phyloP scores from a whole-genome alignment of 169 alveolate species.

The Plasmodium chabaudi region DNA sequence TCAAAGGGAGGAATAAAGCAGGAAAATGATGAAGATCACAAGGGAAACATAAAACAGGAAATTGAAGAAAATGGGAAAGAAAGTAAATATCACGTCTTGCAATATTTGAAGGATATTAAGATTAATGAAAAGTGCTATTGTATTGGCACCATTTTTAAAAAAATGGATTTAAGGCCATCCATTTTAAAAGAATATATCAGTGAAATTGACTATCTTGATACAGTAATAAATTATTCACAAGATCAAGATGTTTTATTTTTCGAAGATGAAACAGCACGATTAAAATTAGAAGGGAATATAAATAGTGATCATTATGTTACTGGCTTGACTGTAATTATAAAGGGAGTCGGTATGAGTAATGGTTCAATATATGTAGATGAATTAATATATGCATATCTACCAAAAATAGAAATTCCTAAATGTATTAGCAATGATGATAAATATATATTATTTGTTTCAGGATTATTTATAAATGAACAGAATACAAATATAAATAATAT shows the following conservation, averaged over 20 bases:
- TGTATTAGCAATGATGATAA: constrained; percentile 54
- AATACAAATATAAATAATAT: constrained; percentile 29
- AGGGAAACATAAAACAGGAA: not conserved
- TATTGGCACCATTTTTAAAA: constrained; percentile 81
- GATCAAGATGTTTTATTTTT: constrained; percentile 58
- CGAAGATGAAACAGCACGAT: constrained; percentile 74
- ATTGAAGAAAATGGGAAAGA: not conserved
- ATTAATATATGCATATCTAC: constrained; percentile 58
- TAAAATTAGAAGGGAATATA: constrained; percentile 74
- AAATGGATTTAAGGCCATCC: constrained; percentile 81
- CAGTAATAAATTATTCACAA: constrained; percentile 34
- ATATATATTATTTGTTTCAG: constrained; percentile 72
- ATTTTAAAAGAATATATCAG: constrained; percentile 78
- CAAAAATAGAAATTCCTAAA: constrained; percentile 36
- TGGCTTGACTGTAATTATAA: constrained; percentile 37
- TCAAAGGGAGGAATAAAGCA: not conserved
- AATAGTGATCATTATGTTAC: constrained; percentile 66
- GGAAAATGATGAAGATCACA: not conserved
- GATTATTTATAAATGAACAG: constrained; percentile 41
- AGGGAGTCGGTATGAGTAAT: constrained; percentile 71
- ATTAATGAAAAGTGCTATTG: constrained; percentile 73
- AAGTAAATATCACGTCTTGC: not conserved
- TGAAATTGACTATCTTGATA: constrained; percentile 15
- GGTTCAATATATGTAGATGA: constrained; percentile 73
- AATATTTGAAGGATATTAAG: constrained; percentile 59